Base-by-base conservation (phyloP, 2,329 filamentous ascomycete species). In the Colletotrichum australisinense region DNA sequence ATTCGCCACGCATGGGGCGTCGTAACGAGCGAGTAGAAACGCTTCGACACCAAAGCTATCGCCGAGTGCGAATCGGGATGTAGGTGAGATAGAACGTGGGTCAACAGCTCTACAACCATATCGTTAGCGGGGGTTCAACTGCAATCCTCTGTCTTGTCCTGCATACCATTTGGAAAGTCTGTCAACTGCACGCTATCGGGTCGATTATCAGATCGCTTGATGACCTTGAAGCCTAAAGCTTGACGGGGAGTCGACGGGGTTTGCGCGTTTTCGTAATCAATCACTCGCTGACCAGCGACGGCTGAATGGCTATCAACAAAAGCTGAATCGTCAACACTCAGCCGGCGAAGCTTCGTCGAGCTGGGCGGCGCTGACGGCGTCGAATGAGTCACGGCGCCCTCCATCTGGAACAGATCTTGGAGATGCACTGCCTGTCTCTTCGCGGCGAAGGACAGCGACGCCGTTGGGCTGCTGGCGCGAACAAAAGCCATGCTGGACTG, bases 1-100 rank as follows among this genome's bases (percentile, higher is more conserved):
- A 95, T 94, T 75, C 95, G 92, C 96, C 96, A 98, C 8, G 95
- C 95, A 83, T 98, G 95, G 19, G 95, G 94, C 1, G 94, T 96
- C 5, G 95, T 98, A 69, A 98, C 93, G 53, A 98, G 87, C 65
- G 89, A 88, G 82, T 97, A 94, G 80, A 98, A 97, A 67, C 94
- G 93, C 78, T 92, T 94, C 42, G 94, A 98, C 35, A 98, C 95
- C 63, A 97, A 88, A 22, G 95, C 93, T 12, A 98, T 93, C 11
- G 93, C 90, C 22, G 93, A 92, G 77, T 98, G 90, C 28, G 96
- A 95, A 75, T 94, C 91, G 11, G 95, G 95, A 64, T 95, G 93
- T 65, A 99, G 87, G 84, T 98, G 94, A 52, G 97, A 98, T 70
- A 98, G 85, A 38, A 97, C 92, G 79, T 98, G 95, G 12, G 94